Evolutionary conservation across 495 filamentous ascomycete genomes (phyloP).

Genomic region (Chlorociboria aeruginascens): DNA sequence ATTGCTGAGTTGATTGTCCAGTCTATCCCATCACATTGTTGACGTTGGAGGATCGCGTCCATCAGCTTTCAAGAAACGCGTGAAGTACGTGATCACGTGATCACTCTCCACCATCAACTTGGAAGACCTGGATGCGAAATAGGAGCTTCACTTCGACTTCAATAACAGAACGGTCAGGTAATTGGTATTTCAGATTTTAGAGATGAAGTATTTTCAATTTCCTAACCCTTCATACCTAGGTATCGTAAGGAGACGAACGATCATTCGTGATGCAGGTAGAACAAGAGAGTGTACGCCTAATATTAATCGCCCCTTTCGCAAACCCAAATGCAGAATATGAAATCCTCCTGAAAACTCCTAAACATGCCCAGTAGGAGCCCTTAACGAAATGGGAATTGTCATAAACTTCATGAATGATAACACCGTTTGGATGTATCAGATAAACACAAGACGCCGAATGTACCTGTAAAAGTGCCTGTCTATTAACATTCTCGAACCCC

Average conservation of each 20-base stretch:
- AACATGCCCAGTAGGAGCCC: conserved; percentile 2
- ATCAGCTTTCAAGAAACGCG: background rate
- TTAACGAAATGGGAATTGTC: conserved; percentile 15
- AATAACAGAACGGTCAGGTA: too few species aligned
- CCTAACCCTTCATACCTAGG: too few species aligned
- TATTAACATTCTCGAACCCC: conserved; percentile 6
- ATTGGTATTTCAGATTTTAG: too few species aligned
- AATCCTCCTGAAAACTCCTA: conserved; percentile 9
- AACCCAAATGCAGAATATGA: conserved; percentile 14
- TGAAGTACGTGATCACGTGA: background rate
- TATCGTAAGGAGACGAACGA: too few species aligned
- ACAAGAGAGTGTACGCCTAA: conserved; percentile 16
- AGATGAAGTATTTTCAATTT: too few species aligned
- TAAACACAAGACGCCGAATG: conserved; percentile 12
- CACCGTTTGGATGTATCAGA: conserved; percentile 1
- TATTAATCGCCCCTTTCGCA: conserved; percentile 4
- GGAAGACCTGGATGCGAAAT: too few species aligned
- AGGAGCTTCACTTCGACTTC: too few species aligned
- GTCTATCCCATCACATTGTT: background rate
- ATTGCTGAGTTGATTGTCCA: conserved; percentile 1
- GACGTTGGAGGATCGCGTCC: background rate
- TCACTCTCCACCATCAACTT: too few species aligned
- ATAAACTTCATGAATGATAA: conserved; percentile 11
- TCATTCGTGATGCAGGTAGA: too few species aligned
- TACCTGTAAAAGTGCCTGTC: conserved; percentile 7